These are phyloP conservation scores for Hypoxylon sp. DNA, from an alignment of 2,329 filamentous ascomycete genomes.

Conservation along the genomic window DNA sequence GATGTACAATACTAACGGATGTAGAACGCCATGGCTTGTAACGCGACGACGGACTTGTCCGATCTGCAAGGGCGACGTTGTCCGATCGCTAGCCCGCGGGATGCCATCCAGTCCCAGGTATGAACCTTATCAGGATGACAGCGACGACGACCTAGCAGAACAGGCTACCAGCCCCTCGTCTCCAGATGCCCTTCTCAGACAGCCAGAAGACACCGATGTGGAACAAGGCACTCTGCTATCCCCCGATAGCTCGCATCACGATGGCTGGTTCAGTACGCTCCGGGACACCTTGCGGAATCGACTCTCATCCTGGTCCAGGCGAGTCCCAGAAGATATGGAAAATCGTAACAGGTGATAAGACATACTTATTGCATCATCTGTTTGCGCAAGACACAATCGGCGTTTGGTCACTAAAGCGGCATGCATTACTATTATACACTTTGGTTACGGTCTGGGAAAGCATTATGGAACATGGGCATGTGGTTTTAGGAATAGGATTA, in stretches of 20 bases:
- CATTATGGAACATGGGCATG: conserved; percentile 20
- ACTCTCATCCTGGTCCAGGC: conserved; percentile 28
- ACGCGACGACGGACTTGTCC: conserved; percentile 96
- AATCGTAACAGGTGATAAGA: conserved; percentile 27
- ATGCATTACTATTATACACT: conserved; percentile 31
- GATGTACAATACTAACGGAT: conserved; percentile 34
- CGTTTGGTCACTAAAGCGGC: conserved; percentile 34
- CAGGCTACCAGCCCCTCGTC: conserved; percentile 38
- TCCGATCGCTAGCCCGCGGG: conserved; percentile 69
- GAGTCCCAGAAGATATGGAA: conserved; percentile 18
- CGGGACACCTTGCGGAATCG: conserved; percentile 45
- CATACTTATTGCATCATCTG: conserved; percentile 9
- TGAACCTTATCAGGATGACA: conserved; percentile 64
- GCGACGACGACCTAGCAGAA: conserved; percentile 50
- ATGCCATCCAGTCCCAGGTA: conserved; percentile 61
- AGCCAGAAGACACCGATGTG: conserved; percentile 50
- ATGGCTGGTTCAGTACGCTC: conserved; percentile 52
- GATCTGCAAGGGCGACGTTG: conserved; percentile 98
- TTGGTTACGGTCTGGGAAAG: conserved; percentile 30
- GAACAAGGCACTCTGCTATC: conserved; percentile 53
- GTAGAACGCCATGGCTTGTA: conserved; percentile 93
- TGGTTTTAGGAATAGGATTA: conserved; percentile 15
- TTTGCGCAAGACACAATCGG: conserved; percentile 25
- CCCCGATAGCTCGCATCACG: conserved; percentile 39
- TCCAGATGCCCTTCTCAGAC: conserved; percentile 33